Base-by-base conservation (phyloP, 176 grass and related monocot species). In the Pontederia paniculata region DNA sequence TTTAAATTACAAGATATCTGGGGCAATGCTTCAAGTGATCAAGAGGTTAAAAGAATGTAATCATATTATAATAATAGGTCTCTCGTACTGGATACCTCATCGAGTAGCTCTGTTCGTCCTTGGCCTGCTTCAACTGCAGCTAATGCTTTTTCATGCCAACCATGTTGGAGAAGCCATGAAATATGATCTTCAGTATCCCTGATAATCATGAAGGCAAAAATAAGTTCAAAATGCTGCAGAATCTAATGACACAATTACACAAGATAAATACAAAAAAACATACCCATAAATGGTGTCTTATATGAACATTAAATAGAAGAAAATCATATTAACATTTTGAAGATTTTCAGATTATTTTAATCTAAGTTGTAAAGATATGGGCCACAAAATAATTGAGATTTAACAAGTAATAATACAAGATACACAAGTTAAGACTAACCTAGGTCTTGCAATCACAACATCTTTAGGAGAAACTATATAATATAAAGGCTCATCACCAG, bases 121-220 rank as follows among this genome's bases (percentile, higher is more conserved):
- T 98, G 77, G 23, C 83, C 83, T 59, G 72, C 83, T 79, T 98
- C 93, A 66, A 87, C 93, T 53, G 83, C 93, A 72, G 86, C 93
- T 74, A 98, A 84, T 73, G 93, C 93, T 54, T 98, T 98, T 82
- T 98, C 87, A 73, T 98, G 93, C 49, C 69, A 98, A 57, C 80
- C 93, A 84, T 98, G 93, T 76, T 98, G 74, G 66, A 98, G 80
- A 81, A 98, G 86, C 93, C 93, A 98, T 21, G 83, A 62, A 82
- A 98, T 91, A 74, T 98, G 93, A 70, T 98, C 93, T 84, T 91
- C 93, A 75, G 93, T 76, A 91, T 98, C 87, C 80, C 93, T 98
- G 79, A 76, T 72, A 62, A n/a, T n/a, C n/a, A n/a, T n/a, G n/a
- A n/a, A n/a, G n/a, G n/a, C n/a, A n/a, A n/a, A n/a, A 31, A 31